These are phyloP conservation scores for Yamadazyma triangularis DNA, from an alignment of 1,139 yeast species.

Conservation along the genomic window DNA sequence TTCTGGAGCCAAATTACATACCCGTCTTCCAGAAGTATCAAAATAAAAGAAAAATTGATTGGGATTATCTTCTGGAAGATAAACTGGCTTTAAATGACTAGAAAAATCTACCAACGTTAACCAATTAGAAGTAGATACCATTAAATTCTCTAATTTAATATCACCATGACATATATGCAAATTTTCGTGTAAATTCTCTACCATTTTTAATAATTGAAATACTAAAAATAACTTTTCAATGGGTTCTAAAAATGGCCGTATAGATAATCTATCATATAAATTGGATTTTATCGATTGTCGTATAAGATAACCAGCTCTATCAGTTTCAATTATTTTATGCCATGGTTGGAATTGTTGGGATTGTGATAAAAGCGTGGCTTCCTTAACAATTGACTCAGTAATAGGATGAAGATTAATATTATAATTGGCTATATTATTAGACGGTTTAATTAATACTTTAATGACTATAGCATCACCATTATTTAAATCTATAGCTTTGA, in stretches of 20 bases:
- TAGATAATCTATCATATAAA: constrained; percentile 79
- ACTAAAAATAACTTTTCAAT: constrained; percentile 82
- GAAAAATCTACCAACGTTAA: constrained; percentile 78
- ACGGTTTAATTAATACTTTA: constrained; percentile 79
- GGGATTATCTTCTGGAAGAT: constrained; percentile 89
- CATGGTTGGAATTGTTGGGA: constrained; percentile 69
- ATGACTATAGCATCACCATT: constrained; percentile 65
- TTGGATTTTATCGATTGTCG: constrained; percentile 78
- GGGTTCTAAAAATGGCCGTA: constrained; percentile 80
- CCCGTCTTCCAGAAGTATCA: constrained; percentile 82
- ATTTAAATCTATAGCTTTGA: constrained; percentile 63
- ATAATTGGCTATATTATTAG: constrained; percentile 19
- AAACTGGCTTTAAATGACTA: constrained; percentile 69
- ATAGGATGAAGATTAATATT: constrained; percentile 28
- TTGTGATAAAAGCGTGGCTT: constrained; percentile 36
- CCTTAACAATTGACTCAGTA: constrained; percentile 31
- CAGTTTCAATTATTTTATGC: constrained; percentile 75
- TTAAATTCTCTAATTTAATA: constrained; percentile 80
- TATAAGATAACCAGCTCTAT: constrained; percentile 84
- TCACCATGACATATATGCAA: constrained; percentile 78
- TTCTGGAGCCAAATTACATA: constrained; percentile 94
- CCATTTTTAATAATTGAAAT: constrained; percentile 65
- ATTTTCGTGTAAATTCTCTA: constrained; percentile 56
- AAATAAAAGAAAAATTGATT: constrained; percentile 90
- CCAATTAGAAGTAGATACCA: constrained; percentile 92